Percentiles rank a stretch among this genome's conserved stretches.
Evolutionary conservation across 2,329 filamentous ascomycete genomes (phyloP).

Genomic region (Pezicula carpinea): DNA sequence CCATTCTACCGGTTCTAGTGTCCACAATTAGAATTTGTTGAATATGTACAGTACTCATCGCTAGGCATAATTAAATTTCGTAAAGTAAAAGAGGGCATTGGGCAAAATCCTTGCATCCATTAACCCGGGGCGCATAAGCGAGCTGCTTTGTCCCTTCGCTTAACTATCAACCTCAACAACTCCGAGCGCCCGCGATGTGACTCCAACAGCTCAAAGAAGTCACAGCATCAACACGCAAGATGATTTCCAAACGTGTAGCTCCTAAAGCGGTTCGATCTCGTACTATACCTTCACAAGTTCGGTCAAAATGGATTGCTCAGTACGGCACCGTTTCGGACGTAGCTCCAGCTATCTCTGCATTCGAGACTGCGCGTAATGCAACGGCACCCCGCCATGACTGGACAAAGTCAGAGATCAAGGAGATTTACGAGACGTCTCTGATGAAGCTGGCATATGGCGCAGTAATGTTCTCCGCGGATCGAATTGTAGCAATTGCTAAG

Average conservation of each 20-base stretch:
- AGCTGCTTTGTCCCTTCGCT: no score
- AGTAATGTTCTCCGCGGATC: slow-evolving; percentile 38
- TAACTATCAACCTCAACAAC: no score
- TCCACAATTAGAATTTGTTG: no score
- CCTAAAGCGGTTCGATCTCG: background rate
- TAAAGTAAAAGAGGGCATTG: no score
- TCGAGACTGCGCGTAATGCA: slow-evolving; percentile 50
- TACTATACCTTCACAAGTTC: background rate
- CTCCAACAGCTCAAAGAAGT: no score
- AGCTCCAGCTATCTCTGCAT: slow-evolving; percentile 8
- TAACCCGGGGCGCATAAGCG: no score
- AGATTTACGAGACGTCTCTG: slow-evolving; percentile 77
- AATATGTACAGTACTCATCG: no score
- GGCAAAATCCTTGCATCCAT: no score
- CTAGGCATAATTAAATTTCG: no score
- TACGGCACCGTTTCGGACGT: slow-evolving; percentile 20
- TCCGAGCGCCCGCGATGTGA: no score
- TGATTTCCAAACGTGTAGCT: background rate
- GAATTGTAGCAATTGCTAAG: slow-evolving; percentile 8
- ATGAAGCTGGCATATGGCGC: slow-evolving; percentile 74
- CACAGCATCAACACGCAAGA: background rate
- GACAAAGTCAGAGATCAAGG: slow-evolving; percentile 75
- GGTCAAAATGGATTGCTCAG: background rate
- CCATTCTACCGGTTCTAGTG: no score
- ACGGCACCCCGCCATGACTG: slow-evolving; percentile 64